Base-by-base conservation (phyloP, 257 asterid species). In the Rhazya stricta region DNA sequence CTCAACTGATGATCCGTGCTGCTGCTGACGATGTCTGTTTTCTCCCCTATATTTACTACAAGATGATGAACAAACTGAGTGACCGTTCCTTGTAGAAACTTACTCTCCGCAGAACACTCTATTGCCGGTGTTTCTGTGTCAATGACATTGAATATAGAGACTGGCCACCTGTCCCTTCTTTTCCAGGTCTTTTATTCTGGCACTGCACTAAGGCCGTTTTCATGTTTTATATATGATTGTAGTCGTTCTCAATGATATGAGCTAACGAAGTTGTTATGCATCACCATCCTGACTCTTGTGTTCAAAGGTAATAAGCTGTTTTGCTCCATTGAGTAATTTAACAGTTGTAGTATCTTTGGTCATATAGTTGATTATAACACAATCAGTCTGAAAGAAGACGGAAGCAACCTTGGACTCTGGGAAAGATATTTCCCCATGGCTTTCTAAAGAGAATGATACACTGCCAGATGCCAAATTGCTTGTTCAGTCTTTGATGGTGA, bases 1-100 rank as follows among this genome's bases (percentile, higher is more conserved):
- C 79, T 37, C 69, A 76, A 39, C 67, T 66, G 74, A 76, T 76
- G 79, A 54, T 76, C 57, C 68, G 58, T 16, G 79, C 79, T n/a
- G 79, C 74, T 13, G 68, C 74, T 34, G 74, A 51, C 25, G 74
- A 51, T 67, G 79, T 76, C 69, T 67, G 57, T 54, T 74, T 66
- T 41, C 68, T 67, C 61, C 74, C 15, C 19, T 67, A 67, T 54
- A 36, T 51, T 27, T 67, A 76, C 53, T 50, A 39, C 43, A 76
- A 76, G 67, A 51, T 76, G 67, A 51, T 76, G 67, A 68, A 67
- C 12, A 66, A 76, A 12, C 34, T 76, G 56, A 76, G 46, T 67
- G 67, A 67, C 37, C 21, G 16, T 5, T 67, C 74, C 67, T 68
- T 76, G 25, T 63, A 61, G 77, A 48, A 41, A 34, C 73, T 77